Conservation (phyloP, 2,329 filamentous ascomycete genomes). For the Dendryphion nanum region DNA sequence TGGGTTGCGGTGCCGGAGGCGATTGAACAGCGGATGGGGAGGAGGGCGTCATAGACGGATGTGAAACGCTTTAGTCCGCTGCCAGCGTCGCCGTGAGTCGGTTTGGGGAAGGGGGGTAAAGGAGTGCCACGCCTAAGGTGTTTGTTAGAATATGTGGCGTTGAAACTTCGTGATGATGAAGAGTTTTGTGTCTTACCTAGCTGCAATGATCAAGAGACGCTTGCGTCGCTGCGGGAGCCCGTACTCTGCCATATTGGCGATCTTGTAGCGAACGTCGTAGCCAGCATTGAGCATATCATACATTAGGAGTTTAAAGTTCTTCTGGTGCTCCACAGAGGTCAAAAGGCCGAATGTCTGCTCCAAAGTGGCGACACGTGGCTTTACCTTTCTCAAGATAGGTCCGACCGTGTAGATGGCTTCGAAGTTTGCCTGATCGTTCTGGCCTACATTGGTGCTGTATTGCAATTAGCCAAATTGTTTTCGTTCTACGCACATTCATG, state of each 20-base stretch:
- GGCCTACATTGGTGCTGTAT: slow-evolving; percentile 12
- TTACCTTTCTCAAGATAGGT: slow-evolving; percentile 11
- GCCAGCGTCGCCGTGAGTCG: slow-evolving; percentile 17
- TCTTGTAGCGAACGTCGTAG: slow-evolving; percentile 24
- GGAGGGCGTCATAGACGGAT: slow-evolving; percentile 20
- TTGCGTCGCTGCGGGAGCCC: slow-evolving; percentile 25
- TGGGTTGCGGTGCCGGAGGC: background rate
- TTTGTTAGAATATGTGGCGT: background rate
- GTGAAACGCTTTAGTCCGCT: slow-evolving; percentile 20
- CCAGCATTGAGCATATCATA: slow-evolving; percentile 15
- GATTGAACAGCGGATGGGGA: slow-evolving; percentile 8
- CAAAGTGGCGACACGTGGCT: slow-evolving; percentile 17
- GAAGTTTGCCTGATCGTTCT: slow-evolving; percentile 21
- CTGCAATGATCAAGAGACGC: slow-evolving; percentile 27
- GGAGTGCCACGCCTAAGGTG: slow-evolving; percentile 12
- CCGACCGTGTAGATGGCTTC: slow-evolving; percentile 17
- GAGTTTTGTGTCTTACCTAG: slow-evolving; percentile 16
- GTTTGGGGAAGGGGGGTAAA: slow-evolving; percentile 28
- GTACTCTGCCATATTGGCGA: slow-evolving; percentile 15
- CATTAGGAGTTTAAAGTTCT: slow-evolving; percentile 13
- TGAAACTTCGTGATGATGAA: background rate
- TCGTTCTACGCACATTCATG: background rate
- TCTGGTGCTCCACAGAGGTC: slow-evolving; percentile 7
- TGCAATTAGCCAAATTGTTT: background rate
- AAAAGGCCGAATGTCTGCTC: slow-evolving; percentile 18